phyloP scores from a whole-genome alignment of 345 rosid genomes.

The Euphorbia peplus region DNA sequence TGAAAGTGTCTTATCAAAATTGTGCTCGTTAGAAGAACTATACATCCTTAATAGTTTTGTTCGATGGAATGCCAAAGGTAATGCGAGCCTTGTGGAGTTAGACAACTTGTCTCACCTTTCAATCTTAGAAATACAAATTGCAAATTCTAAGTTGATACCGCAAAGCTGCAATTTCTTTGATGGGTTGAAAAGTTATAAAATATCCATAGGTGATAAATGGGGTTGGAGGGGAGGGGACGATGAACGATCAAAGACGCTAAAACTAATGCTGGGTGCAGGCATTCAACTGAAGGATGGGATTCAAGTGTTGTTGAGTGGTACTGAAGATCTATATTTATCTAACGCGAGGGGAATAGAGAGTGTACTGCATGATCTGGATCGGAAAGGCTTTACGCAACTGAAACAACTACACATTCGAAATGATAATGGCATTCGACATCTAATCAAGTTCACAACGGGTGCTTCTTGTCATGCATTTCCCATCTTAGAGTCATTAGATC shows the following conservation, averaged over 20 bases:
- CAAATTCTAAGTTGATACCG: constrained; percentile 3
- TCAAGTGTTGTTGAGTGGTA: background rate
- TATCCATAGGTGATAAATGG: constrained; percentile 20
- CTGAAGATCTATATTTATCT: background rate
- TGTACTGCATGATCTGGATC: background rate
- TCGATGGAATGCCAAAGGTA: constrained; percentile 25
- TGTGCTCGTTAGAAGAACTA: constrained; percentile 30
- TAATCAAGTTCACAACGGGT: background rate
- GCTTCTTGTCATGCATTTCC: background rate
- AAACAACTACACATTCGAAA: background rate
- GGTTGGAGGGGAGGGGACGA: background rate
- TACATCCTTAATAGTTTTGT: constrained; percentile 19
- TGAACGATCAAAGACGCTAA: constrained; percentile 10
- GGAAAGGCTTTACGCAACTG: background rate
- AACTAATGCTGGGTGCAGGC: constrained; percentile 5
- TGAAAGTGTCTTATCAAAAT: constrained; percentile 22
- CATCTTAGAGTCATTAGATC: background rate
- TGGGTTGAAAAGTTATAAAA: constrained; percentile 14
- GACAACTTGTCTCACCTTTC: constrained; percentile 13
- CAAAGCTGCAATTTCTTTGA: background rate
- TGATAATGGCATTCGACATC: background rate
- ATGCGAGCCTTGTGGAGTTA: constrained; percentile 22
- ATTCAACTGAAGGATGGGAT: background rate
- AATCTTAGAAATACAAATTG: constrained; percentile 13
- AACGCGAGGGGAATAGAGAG: background rate